A percentile compares a stretch with the other conserved stretches of the same genome.
These are phyloP conservation scores for Tephrocybe sp. DNA, from an alignment of 768 basidiomycete species.

Conservation along the genomic window DNA sequence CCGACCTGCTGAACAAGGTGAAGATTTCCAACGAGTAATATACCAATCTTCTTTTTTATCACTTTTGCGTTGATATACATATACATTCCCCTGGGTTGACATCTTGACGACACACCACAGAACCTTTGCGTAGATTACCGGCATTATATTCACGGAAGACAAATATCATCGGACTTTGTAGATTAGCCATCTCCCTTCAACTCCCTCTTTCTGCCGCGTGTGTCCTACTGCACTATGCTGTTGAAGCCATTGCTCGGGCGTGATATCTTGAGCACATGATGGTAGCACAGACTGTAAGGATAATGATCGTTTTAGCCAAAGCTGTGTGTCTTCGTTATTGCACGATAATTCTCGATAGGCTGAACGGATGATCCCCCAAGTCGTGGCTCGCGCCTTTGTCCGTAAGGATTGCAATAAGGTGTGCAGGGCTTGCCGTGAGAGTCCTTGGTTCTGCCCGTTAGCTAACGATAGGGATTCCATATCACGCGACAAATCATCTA, in stretches of 20 bases:
- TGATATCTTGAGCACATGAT: constrained; percentile 19
- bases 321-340: constrained; percentile 34
- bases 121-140: constrained; percentile 3
- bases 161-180: constrained; percentile 41
- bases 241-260: constrained; percentile 55
- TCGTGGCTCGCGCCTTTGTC: constrained; percentile 44
- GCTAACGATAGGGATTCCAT: constrained; percentile 16
- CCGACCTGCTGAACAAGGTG: constrained; percentile 66
- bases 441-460: constrained; percentile 1
- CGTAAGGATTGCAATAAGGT: constrained; percentile 46
- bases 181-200: constrained; percentile 58
- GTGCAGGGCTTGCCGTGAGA: constrained; percentile 39
- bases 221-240: constrained; percentile 39
- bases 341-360: constrained; percentile 62
- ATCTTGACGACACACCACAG: constrained; percentile 1
- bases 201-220: constrained; percentile 54
- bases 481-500: constrained; percentile 4
- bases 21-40: constrained; percentile 29
- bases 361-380: constrained; percentile 58
- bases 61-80: neutral
- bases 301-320: constrained; percentile 50
- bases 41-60: neutral
- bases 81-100: neutral
- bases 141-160: neutral
- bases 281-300: constrained; percentile 36